phyloP scores from a whole-genome alignment of 1,139 yeast species.

The Blastobotrys malaysiensis region DNA sequence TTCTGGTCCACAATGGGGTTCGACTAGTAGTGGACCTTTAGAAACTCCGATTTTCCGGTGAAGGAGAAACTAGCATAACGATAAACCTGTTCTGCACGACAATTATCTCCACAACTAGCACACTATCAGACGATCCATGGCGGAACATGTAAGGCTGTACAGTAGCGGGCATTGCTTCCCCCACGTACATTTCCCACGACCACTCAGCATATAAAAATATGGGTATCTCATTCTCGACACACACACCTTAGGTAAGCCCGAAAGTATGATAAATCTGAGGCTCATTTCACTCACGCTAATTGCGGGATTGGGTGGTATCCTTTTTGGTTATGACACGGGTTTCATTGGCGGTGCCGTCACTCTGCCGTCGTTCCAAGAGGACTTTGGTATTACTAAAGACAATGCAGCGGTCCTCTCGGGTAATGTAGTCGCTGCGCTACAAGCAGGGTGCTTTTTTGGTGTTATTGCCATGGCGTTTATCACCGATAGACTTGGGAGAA shows the following conservation, averaged over 20 bases:
- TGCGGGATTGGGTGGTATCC: constrained; percentile 39
- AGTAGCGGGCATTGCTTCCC: neutral
- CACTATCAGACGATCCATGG: neutral
- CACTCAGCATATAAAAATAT: neutral
- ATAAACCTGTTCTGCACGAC: too few relatives aligned
- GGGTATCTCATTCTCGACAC: neutral
- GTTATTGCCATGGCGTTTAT: constrained; percentile 39
- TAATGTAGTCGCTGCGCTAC: constrained; percentile 41
- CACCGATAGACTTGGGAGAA: constrained; percentile 38
- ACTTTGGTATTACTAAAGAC: constrained; percentile 34
- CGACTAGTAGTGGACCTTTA: neutral
- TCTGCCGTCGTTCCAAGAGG: constrained; percentile 34
- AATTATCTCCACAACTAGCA: neutral
- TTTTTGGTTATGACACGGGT: constrained; percentile 44
- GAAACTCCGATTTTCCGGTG: neutral
- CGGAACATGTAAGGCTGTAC: neutral
- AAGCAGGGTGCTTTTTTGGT: constrained; percentile 45
- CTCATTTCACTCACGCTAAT: constrained; percentile 29
- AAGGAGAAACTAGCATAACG: neutral
- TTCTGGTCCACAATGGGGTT: too few relatives aligned
- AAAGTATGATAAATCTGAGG: constrained; percentile 9
- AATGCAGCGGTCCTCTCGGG: constrained; percentile 18
- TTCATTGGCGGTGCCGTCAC: constrained; percentile 44
- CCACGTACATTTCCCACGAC: neutral
- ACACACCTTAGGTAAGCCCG: neutral